phyloP scores from a whole-genome alignment of 129 eudicot species.

The Artemisia annua region DNA sequence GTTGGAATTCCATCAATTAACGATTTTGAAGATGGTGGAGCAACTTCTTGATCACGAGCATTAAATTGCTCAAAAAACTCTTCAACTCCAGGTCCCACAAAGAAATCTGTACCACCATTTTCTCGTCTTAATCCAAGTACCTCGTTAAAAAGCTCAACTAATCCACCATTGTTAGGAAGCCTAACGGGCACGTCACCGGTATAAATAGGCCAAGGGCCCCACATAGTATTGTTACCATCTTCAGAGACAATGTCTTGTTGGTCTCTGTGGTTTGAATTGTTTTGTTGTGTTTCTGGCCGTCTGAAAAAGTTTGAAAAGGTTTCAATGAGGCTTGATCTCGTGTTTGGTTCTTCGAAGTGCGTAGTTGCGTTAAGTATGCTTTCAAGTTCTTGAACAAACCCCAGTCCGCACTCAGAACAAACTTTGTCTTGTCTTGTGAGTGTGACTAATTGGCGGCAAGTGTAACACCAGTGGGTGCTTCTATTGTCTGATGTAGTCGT shows the following conservation, averaged over 20 bases:
- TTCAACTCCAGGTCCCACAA: slow-evolving; percentile 72
- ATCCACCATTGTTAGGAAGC: slow-evolving; percentile 52
- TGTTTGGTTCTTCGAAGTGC: slow-evolving; percentile 32
- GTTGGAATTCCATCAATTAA: slow-evolving; percentile 55
- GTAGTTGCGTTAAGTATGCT: slow-evolving; percentile 35
- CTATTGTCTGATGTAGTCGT: slow-evolving; percentile 40
- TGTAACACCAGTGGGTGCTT: slow-evolving; percentile 78
- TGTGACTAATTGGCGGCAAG: slow-evolving; percentile 58
- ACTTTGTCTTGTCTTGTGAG: slow-evolving; percentile 39
- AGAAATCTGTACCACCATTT: slow-evolving; percentile 55
- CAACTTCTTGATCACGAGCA: slow-evolving; percentile 34
- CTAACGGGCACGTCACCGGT: slow-evolving; percentile 71
- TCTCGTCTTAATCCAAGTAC: slow-evolving; percentile 60
- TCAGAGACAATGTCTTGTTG: slow-evolving; percentile 33
- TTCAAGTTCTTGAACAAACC: slow-evolving; percentile 70
- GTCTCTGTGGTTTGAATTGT: slow-evolving; percentile 34
- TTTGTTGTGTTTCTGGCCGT: slow-evolving; percentile 42
- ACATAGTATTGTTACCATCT: slow-evolving; percentile 32
- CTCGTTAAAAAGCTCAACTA: slow-evolving; percentile 53
- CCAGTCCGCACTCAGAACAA: slow-evolving; percentile 61
- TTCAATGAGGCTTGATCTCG: slow-evolving; percentile 62
- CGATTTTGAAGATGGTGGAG: slow-evolving; percentile 58
- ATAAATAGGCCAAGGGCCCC: slow-evolving; percentile 65
- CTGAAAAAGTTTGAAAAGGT: slow-evolving; percentile 62
- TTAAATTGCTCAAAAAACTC: slow-evolving; percentile 56